Conservation (phyloP, 1,139 yeast species). For the Lodderomyces metapsilosis region DNA sequence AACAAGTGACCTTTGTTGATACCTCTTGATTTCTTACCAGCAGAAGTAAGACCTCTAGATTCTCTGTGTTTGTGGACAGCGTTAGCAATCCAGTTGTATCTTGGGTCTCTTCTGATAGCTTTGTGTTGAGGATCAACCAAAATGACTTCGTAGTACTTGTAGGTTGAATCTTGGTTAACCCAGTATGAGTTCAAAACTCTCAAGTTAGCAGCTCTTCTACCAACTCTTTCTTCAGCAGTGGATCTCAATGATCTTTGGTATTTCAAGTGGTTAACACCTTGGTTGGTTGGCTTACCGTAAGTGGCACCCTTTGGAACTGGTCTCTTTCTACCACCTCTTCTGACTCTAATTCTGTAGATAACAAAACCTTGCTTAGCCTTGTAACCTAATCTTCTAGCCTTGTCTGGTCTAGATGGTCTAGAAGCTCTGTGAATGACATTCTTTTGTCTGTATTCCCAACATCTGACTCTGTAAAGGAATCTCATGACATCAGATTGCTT, state of each 20-base stretch:
- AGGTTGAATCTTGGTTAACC: constrained; percentile 99
- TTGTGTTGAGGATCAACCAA: constrained; percentile 96
- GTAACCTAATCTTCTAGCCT: constrained; percentile 99
- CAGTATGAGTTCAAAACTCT: constrained; percentile 99
- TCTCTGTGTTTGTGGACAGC: constrained; percentile 99
- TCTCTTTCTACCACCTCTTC: constrained; percentile 99
- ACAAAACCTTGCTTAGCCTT: constrained; percentile 99
- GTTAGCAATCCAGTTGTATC: constrained; percentile 99
- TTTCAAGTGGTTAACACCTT: constrained; percentile 98
- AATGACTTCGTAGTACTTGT: constrained; percentile 98
- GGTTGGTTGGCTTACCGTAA: constrained; percentile 99
- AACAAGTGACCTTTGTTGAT: constrained; percentile 99
- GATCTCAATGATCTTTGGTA: constrained; percentile 98
- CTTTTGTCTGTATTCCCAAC: constrained; percentile 99
- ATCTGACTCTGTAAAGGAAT: constrained; percentile 98
- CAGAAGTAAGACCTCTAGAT: constrained; percentile 97
- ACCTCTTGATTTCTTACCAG: constrained; percentile 99
- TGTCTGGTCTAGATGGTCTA: constrained; percentile 99
- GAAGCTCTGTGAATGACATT: constrained; percentile 98
- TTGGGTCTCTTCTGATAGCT: constrained; percentile 98
- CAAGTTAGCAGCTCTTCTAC: constrained; percentile 98
- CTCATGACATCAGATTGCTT: constrained; percentile 99
- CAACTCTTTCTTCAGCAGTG: constrained; percentile 99
- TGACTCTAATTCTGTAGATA: constrained; percentile 97
- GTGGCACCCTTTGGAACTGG: constrained; percentile 99